Evolutionary conservation across 345 rosid species (phyloP), one percentile per base, ranked within the genome.

Genomic region (Lenwebbia sp.): DNA sequence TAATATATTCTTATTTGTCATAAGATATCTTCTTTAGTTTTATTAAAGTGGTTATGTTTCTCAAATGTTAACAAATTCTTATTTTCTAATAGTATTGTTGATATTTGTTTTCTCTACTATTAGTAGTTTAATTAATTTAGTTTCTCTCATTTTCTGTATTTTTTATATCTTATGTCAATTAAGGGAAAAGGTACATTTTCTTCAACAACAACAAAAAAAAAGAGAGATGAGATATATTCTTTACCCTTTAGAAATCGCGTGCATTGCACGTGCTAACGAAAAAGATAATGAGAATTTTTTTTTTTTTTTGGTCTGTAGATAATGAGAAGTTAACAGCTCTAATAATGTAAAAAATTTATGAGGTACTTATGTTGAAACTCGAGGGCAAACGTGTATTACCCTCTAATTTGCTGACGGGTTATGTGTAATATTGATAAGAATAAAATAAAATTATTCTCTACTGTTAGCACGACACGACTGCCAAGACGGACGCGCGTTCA

Each of bases 171-270:
- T 40, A 17, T 3, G 13, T 4, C 44, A 4, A 60, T 28, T 0
- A 28, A 19, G 25, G 25, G 6, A 10, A 65, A 17, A 17, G 3
- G 33, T 23, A 65, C 13, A 1, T 0, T 33, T 65, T 9, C 47
- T 65, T 65, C 44, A 4, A 33, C 4, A 65, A 4, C 0, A 13
- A 5, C n/a, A 3, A 17, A 65, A 17, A 0, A n/a, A 6, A 28
- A 4, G 19, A 0, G 12, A 65, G 13, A 25, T 1, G 1, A 9
- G 25, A 33, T 33, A 22, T 55, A 65, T 9, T 19, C 1, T 33
- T 65, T 3, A 30, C 6, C 22, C 0, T 15, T 65, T 2, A 22
- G 9, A 2, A 19, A 3, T 0, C 0, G 3, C 1, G 6, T 4
- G 13, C 13, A 65, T 33, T 10, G 11, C 3, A 1, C 0, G 1